A percentile compares a stretch with the other conserved stretches of the same genome.
Conservation (phyloP, 2,329 filamentous ascomycete genomes). For the Colletotrichum sp. region DNA sequence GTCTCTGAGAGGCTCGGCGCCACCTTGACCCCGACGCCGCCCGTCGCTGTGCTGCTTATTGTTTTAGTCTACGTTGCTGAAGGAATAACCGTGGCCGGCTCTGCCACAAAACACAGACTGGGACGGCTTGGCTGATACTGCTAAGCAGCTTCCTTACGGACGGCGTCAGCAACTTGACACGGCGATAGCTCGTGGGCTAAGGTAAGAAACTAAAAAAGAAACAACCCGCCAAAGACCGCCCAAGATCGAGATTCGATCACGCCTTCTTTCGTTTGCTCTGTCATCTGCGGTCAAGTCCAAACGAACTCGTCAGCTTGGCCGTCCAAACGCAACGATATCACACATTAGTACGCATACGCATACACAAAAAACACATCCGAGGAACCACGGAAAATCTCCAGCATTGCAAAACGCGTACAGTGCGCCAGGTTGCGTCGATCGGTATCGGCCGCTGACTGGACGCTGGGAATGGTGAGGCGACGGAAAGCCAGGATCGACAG, state of each 20-base stretch:
- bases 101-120: not conserved
- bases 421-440: not conserved
- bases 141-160: not conserved
- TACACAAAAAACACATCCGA: not conserved
- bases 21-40: not conserved
- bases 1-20: constrained; percentile 4
- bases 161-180: not conserved
- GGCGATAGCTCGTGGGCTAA: not conserved
- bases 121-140: constrained; percentile 11
- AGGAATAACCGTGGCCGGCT: not conserved
- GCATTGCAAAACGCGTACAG: not conserved
- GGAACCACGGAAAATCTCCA: not conserved
- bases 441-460: not conserved
- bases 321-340: not conserved
- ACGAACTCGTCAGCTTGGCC: not conserved
- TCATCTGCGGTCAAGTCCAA: not conserved
- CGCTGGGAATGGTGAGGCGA: not conserved
- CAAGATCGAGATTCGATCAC: not conserved
- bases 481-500: not conserved
- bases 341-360: not conserved
- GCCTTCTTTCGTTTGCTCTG: not conserved
- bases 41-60: not conserved
- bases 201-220: not conserved
- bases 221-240: not conserved
- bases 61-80: not conserved